Percentiles rank a stretch among this genome's conserved stretches.
Evolutionary conservation across 371 early-diverging fungal species (phyloP).

Genomic region (Basidiobolus meristosporus): DNA sequence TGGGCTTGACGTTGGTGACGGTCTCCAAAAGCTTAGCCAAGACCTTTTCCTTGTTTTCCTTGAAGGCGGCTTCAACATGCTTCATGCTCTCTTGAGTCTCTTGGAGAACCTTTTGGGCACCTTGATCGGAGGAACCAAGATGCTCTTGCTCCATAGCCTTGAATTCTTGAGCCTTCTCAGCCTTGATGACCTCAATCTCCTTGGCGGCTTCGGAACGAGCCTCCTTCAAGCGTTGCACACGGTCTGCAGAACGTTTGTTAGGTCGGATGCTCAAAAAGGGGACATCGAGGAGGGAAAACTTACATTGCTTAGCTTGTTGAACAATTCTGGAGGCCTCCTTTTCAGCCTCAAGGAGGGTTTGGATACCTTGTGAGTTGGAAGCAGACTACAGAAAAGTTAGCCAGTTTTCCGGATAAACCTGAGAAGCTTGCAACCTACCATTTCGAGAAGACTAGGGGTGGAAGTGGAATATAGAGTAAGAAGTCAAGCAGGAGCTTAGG

Average conservation of each 20-base stretch:
- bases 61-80: slow-evolving; percentile 25
- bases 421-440: no score
- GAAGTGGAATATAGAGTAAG: no score
- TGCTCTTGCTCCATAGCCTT: slow-evolving; percentile 43
- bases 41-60: slow-evolving; percentile 38
- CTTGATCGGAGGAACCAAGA: slow-evolving; percentile 37
- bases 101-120: slow-evolving; percentile 26
- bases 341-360: slow-evolving; percentile 52
- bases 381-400: slow-evolving; percentile 26
- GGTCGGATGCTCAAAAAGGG: no score
- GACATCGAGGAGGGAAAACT: slow-evolving; percentile 4
- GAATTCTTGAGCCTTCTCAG: slow-evolving; percentile 55
- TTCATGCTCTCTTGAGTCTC: slow-evolving; percentile 49
- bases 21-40: slow-evolving; percentile 36
- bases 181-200: slow-evolving; percentile 63
- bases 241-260: slow-evolving; percentile 32
- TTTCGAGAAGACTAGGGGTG: no score
- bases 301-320: slow-evolving; percentile 68
- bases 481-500: no score
- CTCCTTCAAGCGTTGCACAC: slow-evolving; percentile 67
- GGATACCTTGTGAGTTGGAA: slow-evolving; percentile 46
- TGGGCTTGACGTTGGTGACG: slow-evolving; percentile 35
- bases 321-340: slow-evolving; percentile 63
- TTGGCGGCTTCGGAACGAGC: slow-evolving; percentile 70
- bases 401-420: no score